These are phyloP conservation scores for Fraxinus excelsior DNA, from an alignment of 257 asterid species.

Conservation along the genomic window DNA sequence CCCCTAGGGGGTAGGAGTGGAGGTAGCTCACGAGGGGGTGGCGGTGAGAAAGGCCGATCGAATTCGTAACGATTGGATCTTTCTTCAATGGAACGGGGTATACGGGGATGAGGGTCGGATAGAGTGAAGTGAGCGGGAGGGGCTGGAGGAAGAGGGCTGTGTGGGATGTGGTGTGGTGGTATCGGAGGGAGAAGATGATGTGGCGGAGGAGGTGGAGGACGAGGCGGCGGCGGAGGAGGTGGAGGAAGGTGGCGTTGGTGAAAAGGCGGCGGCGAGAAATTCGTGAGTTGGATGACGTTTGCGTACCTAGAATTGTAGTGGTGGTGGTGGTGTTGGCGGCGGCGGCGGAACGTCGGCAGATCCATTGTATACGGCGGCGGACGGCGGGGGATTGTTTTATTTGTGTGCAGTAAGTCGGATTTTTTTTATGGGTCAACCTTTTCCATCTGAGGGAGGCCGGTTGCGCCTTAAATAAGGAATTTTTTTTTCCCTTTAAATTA, in stretches of 20 bases:
- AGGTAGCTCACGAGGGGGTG: conserved; percentile 29
- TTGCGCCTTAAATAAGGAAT: conserved; percentile 18
- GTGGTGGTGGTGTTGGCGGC: conserved; percentile 30
- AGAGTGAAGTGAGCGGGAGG: conserved; percentile 28
- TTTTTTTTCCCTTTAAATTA: not conserved
- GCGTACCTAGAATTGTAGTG: conserved; percentile 51
- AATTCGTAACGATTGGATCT: conserved; percentile 38
- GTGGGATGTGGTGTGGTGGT: conserved; percentile 28
- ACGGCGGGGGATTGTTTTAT: not conserved
- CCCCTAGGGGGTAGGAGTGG: conserved; percentile 27
- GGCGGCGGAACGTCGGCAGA: conserved; percentile 38
- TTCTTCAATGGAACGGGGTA: conserved; percentile 18
- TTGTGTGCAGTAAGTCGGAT: conserved; percentile 6
- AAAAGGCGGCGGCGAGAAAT: conserved; percentile 24
- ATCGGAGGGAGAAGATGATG: conserved; percentile 37
- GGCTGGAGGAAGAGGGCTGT: conserved; percentile 24
- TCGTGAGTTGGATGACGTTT: conserved; percentile 32
- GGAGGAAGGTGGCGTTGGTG: conserved; percentile 34
- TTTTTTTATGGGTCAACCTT: conserved; percentile 11
- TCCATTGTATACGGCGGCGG: conserved; percentile 32
- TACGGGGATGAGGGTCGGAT: conserved; percentile 33
- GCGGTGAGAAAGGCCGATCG: conserved; percentile 32
- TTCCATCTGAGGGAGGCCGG: conserved; percentile 20
- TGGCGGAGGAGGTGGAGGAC: conserved; percentile 21
- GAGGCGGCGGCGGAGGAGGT: conserved; percentile 36